Evolutionary conservation across 257 asterid species (phyloP), one percentile per base, ranked within the genome.

Genomic region (Solanum chilense): DNA sequence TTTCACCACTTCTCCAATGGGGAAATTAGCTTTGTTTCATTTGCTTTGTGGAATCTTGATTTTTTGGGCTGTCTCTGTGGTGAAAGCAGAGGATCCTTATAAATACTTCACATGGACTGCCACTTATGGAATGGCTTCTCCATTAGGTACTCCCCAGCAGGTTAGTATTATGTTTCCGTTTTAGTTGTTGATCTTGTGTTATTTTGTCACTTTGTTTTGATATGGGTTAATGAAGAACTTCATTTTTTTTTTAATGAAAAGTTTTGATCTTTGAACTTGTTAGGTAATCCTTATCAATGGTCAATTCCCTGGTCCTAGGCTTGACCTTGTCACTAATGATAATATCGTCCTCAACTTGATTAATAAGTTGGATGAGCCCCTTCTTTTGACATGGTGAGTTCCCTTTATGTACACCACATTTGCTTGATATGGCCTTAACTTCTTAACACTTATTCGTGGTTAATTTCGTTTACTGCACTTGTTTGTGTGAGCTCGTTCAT

Each of bases 251-350:
- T 39, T 86, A 4, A 5, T 83, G 80, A 18, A 18, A 85, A 85
- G 83, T 44, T 83, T 85, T 41, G 60, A 66, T 87, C 88, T 85
- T 68, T 88, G 66, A 33, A 62, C 86, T 86, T 92, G 91, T 15
- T 89, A 95, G 98, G 96, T 95, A 18, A 94, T 94, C 31, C 95
- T 95, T 85, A 93, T 95, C 87, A 94, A 95, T 82, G 98, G 98
- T 39, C 95, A 94, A 84, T 92, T 95, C 89, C 98, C 98, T 76
- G 98, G 98, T 86, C 98, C 98, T 73, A 91, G 88, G 25, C 93
- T 95, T 73, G 95, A 90, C 25, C 64, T 93, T 20, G 96, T 94
- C 88, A 95, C 98, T 71, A 95, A 95, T 92, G 96, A 95, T 39
- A 95, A 95, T 91, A 89, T 94, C 20, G 74, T 94, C 82, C 95